Conservation (phyloP, 1,284 basidiomycete species). For the Mycosarcoma mackinlayi region DNA sequence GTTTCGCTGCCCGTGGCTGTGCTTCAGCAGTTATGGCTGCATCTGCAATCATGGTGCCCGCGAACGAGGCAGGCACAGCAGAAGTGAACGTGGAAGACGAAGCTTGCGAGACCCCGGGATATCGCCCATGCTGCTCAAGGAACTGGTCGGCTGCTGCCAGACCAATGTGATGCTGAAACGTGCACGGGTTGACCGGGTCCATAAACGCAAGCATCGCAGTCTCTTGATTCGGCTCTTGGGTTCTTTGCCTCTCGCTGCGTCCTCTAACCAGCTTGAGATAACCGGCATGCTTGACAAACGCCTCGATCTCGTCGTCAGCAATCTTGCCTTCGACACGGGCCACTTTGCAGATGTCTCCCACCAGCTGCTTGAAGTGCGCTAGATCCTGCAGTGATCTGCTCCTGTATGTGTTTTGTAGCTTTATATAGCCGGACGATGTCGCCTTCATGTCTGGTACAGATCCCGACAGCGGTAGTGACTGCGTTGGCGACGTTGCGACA, state of each 20-base stretch:
- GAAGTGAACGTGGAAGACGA: slow-evolving; percentile 12
- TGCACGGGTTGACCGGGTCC: slow-evolving; percentile 62
- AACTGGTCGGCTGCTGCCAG: slow-evolving; percentile 71
- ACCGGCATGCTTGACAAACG: slow-evolving; percentile 91
- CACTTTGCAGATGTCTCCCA: slow-evolving; percentile 61
- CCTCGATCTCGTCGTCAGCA: slow-evolving; percentile 74
- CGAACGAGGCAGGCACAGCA: neutral
- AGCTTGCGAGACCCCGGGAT: slow-evolving; percentile 68
- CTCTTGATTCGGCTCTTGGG: slow-evolving; percentile 67
- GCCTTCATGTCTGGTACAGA: slow-evolving; percentile 96
- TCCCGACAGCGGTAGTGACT: slow-evolving; percentile 73
- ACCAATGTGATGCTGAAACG: slow-evolving; percentile 66
- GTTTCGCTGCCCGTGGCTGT: slow-evolving; percentile 29
- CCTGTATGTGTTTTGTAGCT: slow-evolving; percentile 82
- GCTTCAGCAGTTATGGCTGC: slow-evolving; percentile 1
- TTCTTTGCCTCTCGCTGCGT: slow-evolving; percentile 70
- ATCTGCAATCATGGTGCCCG: neutral
- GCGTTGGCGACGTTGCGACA: slow-evolving; percentile 68
- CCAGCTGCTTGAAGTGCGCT: slow-evolving; percentile 69
- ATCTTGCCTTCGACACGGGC: slow-evolving; percentile 66
- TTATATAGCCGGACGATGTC: slow-evolving; percentile 83
- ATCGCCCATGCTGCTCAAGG: slow-evolving; percentile 67
- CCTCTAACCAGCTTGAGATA: slow-evolving; percentile 83
- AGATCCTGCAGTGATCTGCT: slow-evolving; percentile 78
- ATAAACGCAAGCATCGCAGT: slow-evolving; percentile 51